Conservation (phyloP, 1,139 yeast species). For the Sporopachydermia cereana region DNA sequence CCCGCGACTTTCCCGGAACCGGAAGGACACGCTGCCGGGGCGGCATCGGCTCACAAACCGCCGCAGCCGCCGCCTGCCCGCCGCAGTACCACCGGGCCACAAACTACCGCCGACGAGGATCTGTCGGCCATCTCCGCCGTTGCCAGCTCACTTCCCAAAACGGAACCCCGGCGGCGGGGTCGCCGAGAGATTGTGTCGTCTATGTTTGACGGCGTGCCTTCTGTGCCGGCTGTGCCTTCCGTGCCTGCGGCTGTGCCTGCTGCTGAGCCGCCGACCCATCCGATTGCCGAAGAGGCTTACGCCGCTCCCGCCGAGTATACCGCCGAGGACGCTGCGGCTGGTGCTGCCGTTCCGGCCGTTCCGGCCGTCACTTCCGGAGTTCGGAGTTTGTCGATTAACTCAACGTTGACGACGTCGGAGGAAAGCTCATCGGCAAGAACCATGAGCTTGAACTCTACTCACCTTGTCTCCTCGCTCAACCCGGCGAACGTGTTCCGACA, state of each 20-base stretch:
- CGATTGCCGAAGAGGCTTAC: background rate
- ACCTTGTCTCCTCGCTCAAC: background rate
- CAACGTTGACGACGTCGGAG: background rate
- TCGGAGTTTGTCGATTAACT: background rate
- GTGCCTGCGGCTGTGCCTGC: background rate
- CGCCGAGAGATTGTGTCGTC: background rate
- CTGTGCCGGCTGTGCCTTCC: background rate
- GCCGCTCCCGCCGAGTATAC: background rate
- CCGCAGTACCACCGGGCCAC: background rate
- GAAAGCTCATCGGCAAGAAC: background rate
- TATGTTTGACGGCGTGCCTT: slow-evolving; percentile 1
- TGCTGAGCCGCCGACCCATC: background rate
- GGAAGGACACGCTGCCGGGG: background rate
- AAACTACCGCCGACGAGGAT: background rate
- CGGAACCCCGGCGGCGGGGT: background rate
- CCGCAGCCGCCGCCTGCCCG: slow-evolving; percentile 15
- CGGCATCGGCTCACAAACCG: slow-evolving; percentile 8
- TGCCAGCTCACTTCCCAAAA: background rate
- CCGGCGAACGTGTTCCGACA: slow-evolving; percentile 33
- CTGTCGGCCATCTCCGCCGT: background rate
- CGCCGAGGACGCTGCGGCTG: background rate
- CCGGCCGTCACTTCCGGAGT: background rate
- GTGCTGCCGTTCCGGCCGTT: background rate
- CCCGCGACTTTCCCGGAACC: too few relatives aligned
- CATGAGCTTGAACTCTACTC: background rate